Evolutionary conservation across 805 yeast species (phyloP).

Genomic region (Lipomyces kockii): DNA sequence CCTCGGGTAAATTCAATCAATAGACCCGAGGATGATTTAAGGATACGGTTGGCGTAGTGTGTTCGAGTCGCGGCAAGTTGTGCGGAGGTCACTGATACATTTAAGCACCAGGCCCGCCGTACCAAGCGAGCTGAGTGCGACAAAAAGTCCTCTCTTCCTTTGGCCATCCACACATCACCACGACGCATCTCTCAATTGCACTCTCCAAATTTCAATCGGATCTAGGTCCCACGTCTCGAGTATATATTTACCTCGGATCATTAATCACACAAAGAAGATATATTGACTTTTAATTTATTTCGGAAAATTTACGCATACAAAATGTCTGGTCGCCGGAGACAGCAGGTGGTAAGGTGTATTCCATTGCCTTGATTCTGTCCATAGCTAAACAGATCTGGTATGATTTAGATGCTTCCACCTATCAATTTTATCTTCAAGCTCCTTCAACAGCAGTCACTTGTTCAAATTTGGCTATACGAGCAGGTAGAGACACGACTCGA

Average conservation of each 20-base stretch:
- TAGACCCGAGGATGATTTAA: background rate
- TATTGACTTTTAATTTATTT: background rate
- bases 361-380: background rate
- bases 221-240: background rate
- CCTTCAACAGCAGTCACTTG: constrained; percentile 78
- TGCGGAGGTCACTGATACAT: background rate
- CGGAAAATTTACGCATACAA: constrained; percentile 7
- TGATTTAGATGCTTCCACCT: constrained; percentile 74
- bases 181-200: background rate
- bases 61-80: background rate
- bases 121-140: background rate
- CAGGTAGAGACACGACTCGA: constrained; percentile 76
- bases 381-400: background rate
- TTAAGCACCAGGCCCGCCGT: background rate
- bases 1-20: background rate
- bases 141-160: background rate
- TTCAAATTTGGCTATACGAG: constrained; percentile 88
- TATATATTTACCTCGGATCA: background rate
- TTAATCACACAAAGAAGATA: background rate
- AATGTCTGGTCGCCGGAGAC: constrained; percentile 53
- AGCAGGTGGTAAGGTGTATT: constrained; percentile 49
- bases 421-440: constrained; percentile 87
- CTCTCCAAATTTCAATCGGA: background rate
- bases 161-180: background rate
- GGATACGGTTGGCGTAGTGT: background rate